Conservation (phyloP, 2,329 filamentous ascomycete genomes). For the Aspergillus sclerotialis region DNA sequence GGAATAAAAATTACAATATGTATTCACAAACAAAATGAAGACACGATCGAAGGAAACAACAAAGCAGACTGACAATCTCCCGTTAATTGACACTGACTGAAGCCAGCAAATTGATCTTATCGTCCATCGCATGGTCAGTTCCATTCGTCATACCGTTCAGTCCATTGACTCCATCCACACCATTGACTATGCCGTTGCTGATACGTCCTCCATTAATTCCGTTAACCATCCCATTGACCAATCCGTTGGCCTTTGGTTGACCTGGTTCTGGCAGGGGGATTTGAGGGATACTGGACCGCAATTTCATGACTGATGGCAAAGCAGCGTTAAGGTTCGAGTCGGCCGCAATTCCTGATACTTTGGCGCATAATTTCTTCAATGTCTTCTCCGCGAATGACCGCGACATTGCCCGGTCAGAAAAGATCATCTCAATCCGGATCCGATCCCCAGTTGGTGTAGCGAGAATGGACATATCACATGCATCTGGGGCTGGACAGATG, state of each 20-base stretch:
- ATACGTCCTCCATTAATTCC: constrained; percentile 5
- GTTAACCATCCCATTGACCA: constrained; percentile 5
- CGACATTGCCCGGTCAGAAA: constrained; percentile 6
- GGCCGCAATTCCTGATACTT: constrained; percentile 3
- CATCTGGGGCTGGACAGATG: constrained; percentile 8
- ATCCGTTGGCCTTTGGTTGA: not conserved
- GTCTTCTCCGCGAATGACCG: constrained; percentile 5
- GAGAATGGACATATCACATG: constrained; percentile 7
- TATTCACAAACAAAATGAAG: no score
- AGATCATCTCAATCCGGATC: constrained; percentile 11
- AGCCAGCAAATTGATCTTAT: constrained; percentile 6
- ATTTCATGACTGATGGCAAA: constrained; percentile 1
- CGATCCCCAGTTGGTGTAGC: constrained; percentile 6
- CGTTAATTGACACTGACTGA: constrained; percentile 5
- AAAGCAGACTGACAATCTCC: not conserved
- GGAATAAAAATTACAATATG: no score
- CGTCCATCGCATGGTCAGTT: not conserved
- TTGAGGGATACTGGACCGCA: not conserved
- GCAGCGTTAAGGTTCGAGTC: constrained; percentile 2
- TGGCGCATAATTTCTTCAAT: constrained; percentile 3
- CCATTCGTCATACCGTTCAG: constrained; percentile 1
- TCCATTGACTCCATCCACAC: constrained; percentile 3
- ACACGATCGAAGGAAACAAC: no score
- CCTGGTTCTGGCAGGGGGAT: constrained; percentile 6
- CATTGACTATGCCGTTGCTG: constrained; percentile 3